phyloP scores from a whole-genome alignment of 1,284 basidiomycete species.

The Stygiomarasmius scandens region DNA sequence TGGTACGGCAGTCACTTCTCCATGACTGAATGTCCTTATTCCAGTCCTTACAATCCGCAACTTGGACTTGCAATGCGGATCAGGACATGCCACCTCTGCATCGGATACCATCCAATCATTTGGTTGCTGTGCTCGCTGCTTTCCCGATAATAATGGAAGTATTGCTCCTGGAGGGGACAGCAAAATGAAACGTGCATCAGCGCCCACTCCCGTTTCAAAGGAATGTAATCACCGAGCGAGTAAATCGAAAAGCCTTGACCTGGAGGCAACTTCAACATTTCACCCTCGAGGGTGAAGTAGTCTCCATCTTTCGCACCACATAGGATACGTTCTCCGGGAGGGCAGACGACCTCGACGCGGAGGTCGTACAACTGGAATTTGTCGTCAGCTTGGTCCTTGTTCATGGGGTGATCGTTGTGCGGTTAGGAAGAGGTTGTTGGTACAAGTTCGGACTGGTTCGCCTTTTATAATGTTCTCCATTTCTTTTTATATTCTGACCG shows the following conservation, averaged over 20 bases:
- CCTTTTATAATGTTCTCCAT: too few relatives aligned
- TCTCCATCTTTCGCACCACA: constrained; percentile 68
- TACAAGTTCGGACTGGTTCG: too few relatives aligned
- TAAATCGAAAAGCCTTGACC: constrained; percentile 69
- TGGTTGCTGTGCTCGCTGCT: constrained; percentile 53
- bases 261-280: constrained; percentile 60
- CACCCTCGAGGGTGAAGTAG: constrained; percentile 61
- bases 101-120: constrained; percentile 74
- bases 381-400: too few relatives aligned
- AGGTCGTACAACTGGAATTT: constrained; percentile 62
- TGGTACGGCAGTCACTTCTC: constrained; percentile 54
- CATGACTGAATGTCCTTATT: constrained; percentile 53
- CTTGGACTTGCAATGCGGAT: constrained; percentile 62
- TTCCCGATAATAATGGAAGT: constrained; percentile 63
- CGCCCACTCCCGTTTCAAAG: too few relatives aligned
- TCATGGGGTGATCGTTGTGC: too few relatives aligned
- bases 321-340: constrained; percentile 52
- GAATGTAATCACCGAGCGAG: constrained; percentile 48
- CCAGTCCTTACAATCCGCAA: constrained; percentile 54
- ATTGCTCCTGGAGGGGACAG: constrained; percentile 48
- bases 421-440: too few relatives aligned
- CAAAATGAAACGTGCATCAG: too few relatives aligned
- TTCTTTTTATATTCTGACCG: too few relatives aligned
- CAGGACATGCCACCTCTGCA: constrained; percentile 63
- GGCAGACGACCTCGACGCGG: constrained; percentile 59